Conservation (phyloP, 257 asterid genomes). For the Jaltomata sinuosa region DNA sequence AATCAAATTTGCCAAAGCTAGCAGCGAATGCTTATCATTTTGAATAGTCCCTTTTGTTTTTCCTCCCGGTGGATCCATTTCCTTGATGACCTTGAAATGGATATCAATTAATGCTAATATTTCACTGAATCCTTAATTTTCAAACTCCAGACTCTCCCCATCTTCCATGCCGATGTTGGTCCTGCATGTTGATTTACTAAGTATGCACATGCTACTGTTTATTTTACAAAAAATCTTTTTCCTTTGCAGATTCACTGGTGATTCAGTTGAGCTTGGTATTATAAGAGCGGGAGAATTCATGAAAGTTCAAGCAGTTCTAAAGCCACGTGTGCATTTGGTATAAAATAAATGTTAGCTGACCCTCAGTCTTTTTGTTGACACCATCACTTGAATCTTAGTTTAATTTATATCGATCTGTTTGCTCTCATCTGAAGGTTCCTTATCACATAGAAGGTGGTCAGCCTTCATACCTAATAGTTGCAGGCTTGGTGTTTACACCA, state of each 20-base stretch:
- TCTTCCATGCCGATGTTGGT: neutral
- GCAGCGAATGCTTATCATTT: neutral
- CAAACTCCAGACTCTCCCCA: neutral
- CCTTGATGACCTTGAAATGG: neutral
- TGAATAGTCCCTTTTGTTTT: neutral
- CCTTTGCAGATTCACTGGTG: slow-evolving; percentile 64
- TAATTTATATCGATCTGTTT: slow-evolving; percentile 11
- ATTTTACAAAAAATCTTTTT: neutral
- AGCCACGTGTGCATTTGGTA: slow-evolving; percentile 84
- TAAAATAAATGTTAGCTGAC: slow-evolving; percentile 6
- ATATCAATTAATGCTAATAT: neutral
- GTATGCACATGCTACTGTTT: neutral
- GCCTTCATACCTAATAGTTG: slow-evolving; percentile 85
- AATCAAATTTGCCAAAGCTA: neutral
- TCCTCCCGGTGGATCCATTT: neutral
- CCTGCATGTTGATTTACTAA: neutral
- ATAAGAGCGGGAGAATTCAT: slow-evolving; percentile 60
- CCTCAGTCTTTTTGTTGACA: neutral
- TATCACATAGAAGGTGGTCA: slow-evolving; percentile 88
- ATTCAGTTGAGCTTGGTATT: slow-evolving; percentile 77
- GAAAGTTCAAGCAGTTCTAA: slow-evolving; percentile 60
- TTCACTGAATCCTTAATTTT: neutral
- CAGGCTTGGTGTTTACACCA: slow-evolving; percentile 98
- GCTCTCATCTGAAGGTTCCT: slow-evolving; percentile 60
- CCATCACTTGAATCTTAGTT: neutral